A percentile compares a stretch with the other conserved stretches of the same genome.
phyloP scores from a whole-genome alignment of 208 protist genomes.

The Acanthamoeba polyphaga region DNA sequence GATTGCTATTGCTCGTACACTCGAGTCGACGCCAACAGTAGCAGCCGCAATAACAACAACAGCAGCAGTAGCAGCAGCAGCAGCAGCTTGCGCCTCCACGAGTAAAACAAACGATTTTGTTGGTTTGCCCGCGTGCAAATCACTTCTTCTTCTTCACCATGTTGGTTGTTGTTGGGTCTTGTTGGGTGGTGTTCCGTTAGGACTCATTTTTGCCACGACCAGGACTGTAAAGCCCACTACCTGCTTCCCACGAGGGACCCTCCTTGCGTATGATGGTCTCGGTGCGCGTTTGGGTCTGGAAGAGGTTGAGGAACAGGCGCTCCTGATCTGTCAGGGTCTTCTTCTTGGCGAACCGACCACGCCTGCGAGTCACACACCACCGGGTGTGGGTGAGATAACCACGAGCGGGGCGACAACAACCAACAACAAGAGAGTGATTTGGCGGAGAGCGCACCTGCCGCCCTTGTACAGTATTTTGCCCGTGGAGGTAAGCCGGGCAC shows the following conservation, averaged over 20 bases:
- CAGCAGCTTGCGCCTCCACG: no score
- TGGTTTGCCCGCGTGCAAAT: no score
- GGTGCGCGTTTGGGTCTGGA: constrained; percentile 26
- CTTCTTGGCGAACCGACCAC: constrained; percentile 43
- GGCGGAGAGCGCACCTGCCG: not conserved
- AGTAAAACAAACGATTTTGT: no score
- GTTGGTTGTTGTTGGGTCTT: no score
- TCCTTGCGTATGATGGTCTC: constrained; percentile 32
- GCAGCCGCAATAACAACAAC: no score
- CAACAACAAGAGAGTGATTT: not conserved
- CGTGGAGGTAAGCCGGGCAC: constrained; percentile 22
- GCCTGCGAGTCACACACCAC: not conserved
- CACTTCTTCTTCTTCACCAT: no score
- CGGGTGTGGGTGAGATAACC: not conserved
- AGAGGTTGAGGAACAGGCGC: constrained; percentile 49
- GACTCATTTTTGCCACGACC: not conserved
- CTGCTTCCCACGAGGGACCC: not conserved
- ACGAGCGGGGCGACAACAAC: not conserved
- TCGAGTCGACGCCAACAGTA: no score
- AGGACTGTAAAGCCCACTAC: constrained; percentile 5
- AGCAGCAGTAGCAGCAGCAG: no score
- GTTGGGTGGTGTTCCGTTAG: no score
- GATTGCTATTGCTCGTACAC: no score
- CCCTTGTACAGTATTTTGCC: constrained; percentile 64
- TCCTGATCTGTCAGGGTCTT: constrained; percentile 33